Evolutionary conservation across 2,329 filamentous ascomycete species (phyloP).

Genomic region (Karstenula rhodostoma): DNA sequence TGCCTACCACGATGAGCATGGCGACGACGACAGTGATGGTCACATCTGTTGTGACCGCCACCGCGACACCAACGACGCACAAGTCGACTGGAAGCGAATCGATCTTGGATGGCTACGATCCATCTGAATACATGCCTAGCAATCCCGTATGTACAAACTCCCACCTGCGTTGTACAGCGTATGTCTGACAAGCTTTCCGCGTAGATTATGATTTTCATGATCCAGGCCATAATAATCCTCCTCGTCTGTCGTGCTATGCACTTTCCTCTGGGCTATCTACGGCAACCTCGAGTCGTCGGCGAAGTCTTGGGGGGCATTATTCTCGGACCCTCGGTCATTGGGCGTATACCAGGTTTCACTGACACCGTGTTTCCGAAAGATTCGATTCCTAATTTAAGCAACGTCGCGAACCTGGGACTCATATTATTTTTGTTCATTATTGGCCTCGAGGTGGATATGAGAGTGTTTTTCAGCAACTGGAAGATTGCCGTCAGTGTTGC

Average conservation of each 20-base stretch:
- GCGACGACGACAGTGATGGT: not conserved
- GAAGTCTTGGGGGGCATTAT: slow-evolving; percentile 85
- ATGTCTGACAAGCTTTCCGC: not conserved
- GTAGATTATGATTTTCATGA: slow-evolving; percentile 3
- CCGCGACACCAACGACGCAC: not conserved
- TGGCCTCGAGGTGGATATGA: slow-evolving; percentile 84
- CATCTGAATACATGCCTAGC: not conserved
- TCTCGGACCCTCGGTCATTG: slow-evolving; percentile 87
- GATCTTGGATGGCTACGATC: not conserved
- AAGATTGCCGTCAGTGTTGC: slow-evolving; percentile 79
- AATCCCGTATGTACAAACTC: not conserved
- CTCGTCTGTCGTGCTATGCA: slow-evolving; percentile 77
- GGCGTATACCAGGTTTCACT: slow-evolving; percentile 81
- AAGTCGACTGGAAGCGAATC: slow-evolving; percentile 1
- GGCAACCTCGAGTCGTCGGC: slow-evolving; percentile 82
- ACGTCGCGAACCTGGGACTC: slow-evolving; percentile 84
- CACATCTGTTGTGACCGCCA: not conserved
- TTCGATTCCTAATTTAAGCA: slow-evolving; percentile 77
- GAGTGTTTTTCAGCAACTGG: slow-evolving; percentile 82
- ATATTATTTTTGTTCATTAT: slow-evolving; percentile 88
- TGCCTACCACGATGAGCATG: not conserved
- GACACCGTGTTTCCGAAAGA: slow-evolving; percentile 76
- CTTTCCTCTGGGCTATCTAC: slow-evolving; percentile 77
- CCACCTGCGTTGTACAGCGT: not conserved
- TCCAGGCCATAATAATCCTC: slow-evolving; percentile 74